Evolutionary conservation across 2,329 filamentous ascomycete genomes (phyloP).

Genomic region (Diaporthe batatas): DNA sequence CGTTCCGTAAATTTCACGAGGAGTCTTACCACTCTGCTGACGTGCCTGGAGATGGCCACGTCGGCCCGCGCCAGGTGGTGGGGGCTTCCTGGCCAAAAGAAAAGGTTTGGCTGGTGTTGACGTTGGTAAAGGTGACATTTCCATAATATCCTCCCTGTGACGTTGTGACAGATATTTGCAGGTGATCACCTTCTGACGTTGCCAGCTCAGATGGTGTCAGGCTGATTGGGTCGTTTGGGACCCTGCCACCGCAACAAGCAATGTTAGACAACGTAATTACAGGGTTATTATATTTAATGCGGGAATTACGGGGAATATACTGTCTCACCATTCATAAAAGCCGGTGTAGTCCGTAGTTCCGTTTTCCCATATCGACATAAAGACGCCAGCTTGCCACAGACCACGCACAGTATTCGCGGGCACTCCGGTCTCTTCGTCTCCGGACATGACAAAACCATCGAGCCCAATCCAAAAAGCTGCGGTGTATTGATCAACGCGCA

Average conservation of each 20-base stretch:
- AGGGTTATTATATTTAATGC: neutral
- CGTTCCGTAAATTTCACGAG: neutral
- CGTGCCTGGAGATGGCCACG: slow-evolving; percentile 27
- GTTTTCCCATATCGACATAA: slow-evolving; percentile 29
- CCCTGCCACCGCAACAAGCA: neutral
- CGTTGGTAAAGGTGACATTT: slow-evolving; percentile 5
- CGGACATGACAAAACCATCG: slow-evolving; percentile 26
- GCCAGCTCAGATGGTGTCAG: slow-evolving; percentile 15
- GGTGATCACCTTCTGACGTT: slow-evolving; percentile 7
- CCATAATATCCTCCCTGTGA: slow-evolving; percentile 10
- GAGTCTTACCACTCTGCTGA: slow-evolving; percentile 23
- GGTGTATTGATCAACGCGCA: slow-evolving; percentile 13
- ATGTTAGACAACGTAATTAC: neutral
- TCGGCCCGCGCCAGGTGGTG: slow-evolving; percentile 17
- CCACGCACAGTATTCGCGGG: neutral
- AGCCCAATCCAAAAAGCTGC: slow-evolving; percentile 33
- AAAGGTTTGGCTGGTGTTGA: slow-evolving; percentile 31
- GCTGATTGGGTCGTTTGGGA: slow-evolving; percentile 20
- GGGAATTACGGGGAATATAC: too few species aligned
- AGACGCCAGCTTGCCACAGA: slow-evolving; percentile 26
- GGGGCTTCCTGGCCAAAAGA: slow-evolving; percentile 21
- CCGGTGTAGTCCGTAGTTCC: slow-evolving; percentile 20
- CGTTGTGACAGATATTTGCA: slow-evolving; percentile 6
- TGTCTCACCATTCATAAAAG: slow-evolving; percentile 29
- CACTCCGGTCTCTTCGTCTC: neutral